These are phyloP conservation scores for Marvania coccoides DNA, from an alignment of 139 green algal species.

Conservation along the genomic window DNA sequence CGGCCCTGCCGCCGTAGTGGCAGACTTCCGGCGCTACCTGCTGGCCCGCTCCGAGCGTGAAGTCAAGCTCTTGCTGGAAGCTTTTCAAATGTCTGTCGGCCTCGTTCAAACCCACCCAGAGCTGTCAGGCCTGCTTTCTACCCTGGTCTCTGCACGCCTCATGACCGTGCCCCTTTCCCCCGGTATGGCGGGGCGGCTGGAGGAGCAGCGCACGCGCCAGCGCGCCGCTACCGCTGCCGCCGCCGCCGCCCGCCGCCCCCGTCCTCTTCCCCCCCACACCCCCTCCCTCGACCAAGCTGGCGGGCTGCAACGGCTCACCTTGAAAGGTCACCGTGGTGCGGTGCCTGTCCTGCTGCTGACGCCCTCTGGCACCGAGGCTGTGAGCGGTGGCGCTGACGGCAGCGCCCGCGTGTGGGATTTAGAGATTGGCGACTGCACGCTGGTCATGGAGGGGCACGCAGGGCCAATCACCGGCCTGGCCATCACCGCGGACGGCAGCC, in stretches of 20 bases:
- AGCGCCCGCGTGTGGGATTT: conserved; percentile 76
- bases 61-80: conserved; percentile 51
- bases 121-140: conserved; percentile 48
- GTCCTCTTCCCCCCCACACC: conserved; percentile 44
- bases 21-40: conserved; percentile 64
- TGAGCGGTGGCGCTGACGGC: conserved; percentile 56
- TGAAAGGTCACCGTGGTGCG: conserved; percentile 58
- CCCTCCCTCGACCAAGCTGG: conserved; percentile 71
- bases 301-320: conserved; percentile 64
- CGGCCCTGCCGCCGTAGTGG: conserved; percentile 48
- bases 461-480: conserved; percentile 27
- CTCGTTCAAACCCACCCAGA: conserved; percentile 49
- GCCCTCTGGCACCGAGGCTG: conserved; percentile 58
- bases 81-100: conserved; percentile 71
- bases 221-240: background rate
- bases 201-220: conserved; percentile 1
- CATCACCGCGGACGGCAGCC: conserved; percentile 28
- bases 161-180: conserved; percentile 37
- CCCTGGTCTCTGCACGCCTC: conserved; percentile 68
- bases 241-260: background rate
- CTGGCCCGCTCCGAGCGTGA: conserved; percentile 16
- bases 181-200: conserved; percentile 2
- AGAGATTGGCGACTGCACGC: conserved; percentile 71
- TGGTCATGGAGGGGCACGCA: conserved; percentile 46
- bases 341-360: conserved; percentile 54